Percentiles rank a stretch among this genome's conserved stretches.
phyloP scores from a whole-genome alignment of 371 early-diverging fungal species.

The Mortierella sp. region DNA sequence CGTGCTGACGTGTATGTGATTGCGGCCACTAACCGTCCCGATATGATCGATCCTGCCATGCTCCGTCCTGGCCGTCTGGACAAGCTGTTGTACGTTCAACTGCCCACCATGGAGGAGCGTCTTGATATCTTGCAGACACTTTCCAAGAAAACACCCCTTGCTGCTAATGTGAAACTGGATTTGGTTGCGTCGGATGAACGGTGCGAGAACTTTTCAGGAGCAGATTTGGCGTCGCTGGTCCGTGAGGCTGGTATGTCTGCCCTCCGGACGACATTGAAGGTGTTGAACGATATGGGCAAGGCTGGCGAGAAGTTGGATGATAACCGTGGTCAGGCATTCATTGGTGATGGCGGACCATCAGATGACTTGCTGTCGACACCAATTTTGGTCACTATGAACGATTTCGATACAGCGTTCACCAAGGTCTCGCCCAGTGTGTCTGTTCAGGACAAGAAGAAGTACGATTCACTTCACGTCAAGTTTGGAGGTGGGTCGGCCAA shows the following conservation, averaged over 20 bases:
- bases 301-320: conserved; percentile 53
- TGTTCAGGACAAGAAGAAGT: conserved; percentile 65
- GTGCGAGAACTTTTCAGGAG: conserved; percentile 88
- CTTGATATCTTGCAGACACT: conserved; percentile 91
- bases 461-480: conserved; percentile 70
- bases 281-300: conserved; percentile 53
- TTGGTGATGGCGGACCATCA: conserved; percentile 53
- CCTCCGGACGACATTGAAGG: conserved; percentile 72
- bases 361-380: conserved; percentile 23
- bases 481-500: conserved; percentile 65
- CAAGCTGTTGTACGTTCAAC: conserved; percentile 96
- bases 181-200: conserved; percentile 80
- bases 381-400: conserved; percentile 73
- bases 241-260: conserved; percentile 93
- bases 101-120: conserved; percentile 91
- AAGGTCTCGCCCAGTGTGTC: conserved; percentile 90
- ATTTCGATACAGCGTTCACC: conserved; percentile 88
- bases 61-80: conserved; percentile 99
- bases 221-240: conserved; percentile 94
- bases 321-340: conserved; percentile 25
- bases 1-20: conserved; percentile 96
- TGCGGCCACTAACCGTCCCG: conserved; percentile 99
- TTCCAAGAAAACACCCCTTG: conserved; percentile 87
- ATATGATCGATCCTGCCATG: conserved; percentile 99
- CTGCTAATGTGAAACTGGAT: conserved; percentile 75